These are phyloP conservation scores for Lactuca saligna DNA, from an alignment of 129 eudicot species.

Conservation along the genomic window DNA sequence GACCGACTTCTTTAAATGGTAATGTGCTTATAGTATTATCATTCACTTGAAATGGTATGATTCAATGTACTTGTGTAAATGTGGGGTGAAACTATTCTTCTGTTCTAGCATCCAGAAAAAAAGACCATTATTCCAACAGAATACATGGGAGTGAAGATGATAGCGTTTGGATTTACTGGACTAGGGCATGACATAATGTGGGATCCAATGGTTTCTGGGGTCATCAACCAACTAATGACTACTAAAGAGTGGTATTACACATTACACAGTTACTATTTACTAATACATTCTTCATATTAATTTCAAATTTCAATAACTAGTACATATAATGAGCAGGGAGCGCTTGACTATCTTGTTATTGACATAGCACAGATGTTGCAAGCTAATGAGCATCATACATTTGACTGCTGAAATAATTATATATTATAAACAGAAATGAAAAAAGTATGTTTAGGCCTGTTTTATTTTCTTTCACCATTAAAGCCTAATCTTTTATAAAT, in stretches of 20 bases:
- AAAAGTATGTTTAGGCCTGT: too few species aligned
- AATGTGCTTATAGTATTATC: slow-evolving; percentile 1
- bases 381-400: background rate
- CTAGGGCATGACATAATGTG: slow-evolving; percentile 99
- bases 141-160: slow-evolving; percentile 91
- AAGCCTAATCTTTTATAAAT: too few species aligned
- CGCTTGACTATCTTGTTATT: slow-evolving; percentile 89
- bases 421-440: too few species aligned
- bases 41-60: too few species aligned
- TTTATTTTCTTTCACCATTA: too few species aligned
- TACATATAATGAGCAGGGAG: slow-evolving; percentile 46
- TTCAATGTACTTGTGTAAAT: too few species aligned
- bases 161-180: slow-evolving; percentile 97
- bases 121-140: slow-evolving; percentile 89
- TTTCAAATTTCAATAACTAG: too few species aligned
- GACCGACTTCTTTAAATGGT: slow-evolving; percentile 90
- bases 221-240: slow-evolving; percentile 87
- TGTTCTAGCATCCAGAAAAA: slow-evolving; percentile 77
- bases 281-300: too few species aligned
- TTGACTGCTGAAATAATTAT: background rate
- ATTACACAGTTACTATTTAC: too few species aligned
- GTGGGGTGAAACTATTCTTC: background rate
- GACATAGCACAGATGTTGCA: slow-evolving; percentile 63
- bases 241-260: slow-evolving; percentile 79
- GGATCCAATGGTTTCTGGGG: slow-evolving; percentile 99